Conservation (phyloP, 1,139 yeast species). For the Scheffersomyces cryptocercus region DNA sequence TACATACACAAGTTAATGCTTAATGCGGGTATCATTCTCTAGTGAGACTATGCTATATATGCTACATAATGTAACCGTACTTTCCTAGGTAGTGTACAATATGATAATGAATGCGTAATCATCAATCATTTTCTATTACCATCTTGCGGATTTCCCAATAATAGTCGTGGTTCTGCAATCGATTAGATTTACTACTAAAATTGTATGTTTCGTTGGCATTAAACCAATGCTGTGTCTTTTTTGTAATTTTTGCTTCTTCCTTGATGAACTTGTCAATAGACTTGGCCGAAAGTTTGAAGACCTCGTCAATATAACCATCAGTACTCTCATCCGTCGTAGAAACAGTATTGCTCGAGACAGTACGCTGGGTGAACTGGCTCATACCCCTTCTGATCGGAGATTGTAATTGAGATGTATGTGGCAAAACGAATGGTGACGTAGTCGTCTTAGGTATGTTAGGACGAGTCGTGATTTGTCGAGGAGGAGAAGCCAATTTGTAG, state of each 20-base stretch:
- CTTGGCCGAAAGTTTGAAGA: conserved; percentile 39
- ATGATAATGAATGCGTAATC: no score
- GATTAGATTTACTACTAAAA: conserved; percentile 8
- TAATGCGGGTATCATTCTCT: no score
- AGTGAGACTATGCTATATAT: no score
- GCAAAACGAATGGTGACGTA: background rate
- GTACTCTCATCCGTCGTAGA: conserved; percentile 7
- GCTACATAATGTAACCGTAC: no score
- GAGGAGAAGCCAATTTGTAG: conserved; percentile 9
- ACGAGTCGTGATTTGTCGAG: background rate
- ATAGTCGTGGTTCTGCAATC: conserved; percentile 34
- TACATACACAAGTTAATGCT: no score
- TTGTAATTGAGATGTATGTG: conserved; percentile 5
- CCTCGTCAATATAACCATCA: conserved; percentile 26
- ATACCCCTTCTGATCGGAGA: conserved; percentile 16
- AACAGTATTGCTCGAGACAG: conserved; percentile 29
- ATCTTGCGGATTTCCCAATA: conserved; percentile 57
- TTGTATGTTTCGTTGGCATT: conserved; percentile 37
- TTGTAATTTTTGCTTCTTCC: conserved; percentile 52
- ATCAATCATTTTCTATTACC: conserved; percentile 43
- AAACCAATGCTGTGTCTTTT: conserved; percentile 57
- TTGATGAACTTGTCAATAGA: conserved; percentile 43
- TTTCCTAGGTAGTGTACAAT: no score
- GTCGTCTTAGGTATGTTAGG: background rate
- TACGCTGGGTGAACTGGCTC: conserved; percentile 36